These are phyloP conservation scores for Aspergillus jensenii DNA, from an alignment of 2,329 filamentous ascomycete species.

Conservation along the genomic window DNA sequence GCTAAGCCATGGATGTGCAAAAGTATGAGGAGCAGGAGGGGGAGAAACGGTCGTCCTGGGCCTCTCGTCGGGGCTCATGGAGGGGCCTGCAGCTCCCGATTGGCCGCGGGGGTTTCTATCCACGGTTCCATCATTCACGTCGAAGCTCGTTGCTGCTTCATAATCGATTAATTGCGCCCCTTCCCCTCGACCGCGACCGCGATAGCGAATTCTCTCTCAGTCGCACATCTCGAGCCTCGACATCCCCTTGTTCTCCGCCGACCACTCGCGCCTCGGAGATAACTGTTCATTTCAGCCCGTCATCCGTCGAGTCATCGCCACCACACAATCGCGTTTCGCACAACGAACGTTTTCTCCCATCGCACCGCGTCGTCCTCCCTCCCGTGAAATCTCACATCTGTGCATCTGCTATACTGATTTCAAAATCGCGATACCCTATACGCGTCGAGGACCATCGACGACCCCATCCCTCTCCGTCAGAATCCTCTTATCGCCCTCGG, in stretches of 20 bases:
- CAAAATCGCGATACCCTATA: slow-evolving; percentile 6
- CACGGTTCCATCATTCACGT: slow-evolving; percentile 14
- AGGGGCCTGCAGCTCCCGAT: slow-evolving; percentile 35
- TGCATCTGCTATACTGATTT: not conserved
- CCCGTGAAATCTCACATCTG: not conserved
- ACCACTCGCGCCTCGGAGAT: slow-evolving; percentile 13
- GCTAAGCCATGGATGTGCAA: not conserved
- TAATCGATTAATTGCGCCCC: not conserved
- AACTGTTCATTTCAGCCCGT: slow-evolving; percentile 3
- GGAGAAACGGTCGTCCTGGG: slow-evolving; percentile 8
- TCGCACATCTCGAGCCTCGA: slow-evolving; percentile 15
- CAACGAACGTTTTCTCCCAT: slow-evolving; percentile 2
- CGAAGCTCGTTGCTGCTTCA: not conserved
- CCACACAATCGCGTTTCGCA: slow-evolving; percentile 12
- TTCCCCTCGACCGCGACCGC: slow-evolving; percentile 2
- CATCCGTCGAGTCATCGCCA: slow-evolving; percentile 21
- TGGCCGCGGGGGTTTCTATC: slow-evolving; percentile 27
- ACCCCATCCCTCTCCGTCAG: slow-evolving; percentile 15
- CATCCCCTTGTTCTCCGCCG: not conserved
- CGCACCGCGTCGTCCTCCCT: not conserved
- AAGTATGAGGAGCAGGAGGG: not conserved
- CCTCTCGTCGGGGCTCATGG: slow-evolving; percentile 39
- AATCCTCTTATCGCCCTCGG: slow-evolving; percentile 31
- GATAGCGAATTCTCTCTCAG: not conserved
- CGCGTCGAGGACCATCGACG: slow-evolving; percentile 19